These are phyloP conservation scores for Leccinum rimulosum DNA, from an alignment of 768 basidiomycete species.

Conservation along the genomic window DNA sequence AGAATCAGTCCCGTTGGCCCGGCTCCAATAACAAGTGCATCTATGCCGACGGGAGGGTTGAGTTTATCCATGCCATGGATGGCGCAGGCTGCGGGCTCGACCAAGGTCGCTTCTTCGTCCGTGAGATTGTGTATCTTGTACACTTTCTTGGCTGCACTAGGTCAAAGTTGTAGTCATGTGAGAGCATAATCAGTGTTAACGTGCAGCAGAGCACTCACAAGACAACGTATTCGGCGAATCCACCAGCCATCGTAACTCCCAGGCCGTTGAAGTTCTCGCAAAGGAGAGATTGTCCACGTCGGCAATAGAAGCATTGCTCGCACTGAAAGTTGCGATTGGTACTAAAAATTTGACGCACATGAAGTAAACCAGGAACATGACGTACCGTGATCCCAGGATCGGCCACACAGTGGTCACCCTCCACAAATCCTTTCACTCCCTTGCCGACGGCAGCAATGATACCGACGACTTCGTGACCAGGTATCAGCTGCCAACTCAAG, in stretches of 20 bases:
- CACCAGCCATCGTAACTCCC: conserved; percentile 76
- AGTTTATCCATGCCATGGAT: conserved; percentile 88
- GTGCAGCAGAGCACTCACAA: conserved; percentile 48
- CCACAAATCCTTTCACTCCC: conserved; percentile 66
- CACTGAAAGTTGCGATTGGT: conserved; percentile 43
- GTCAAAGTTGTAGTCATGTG: not conserved
- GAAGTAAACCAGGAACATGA: conserved; percentile 9
- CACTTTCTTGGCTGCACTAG: conserved; percentile 63
- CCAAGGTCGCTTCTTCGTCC: conserved; percentile 79
- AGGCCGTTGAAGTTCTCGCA: conserved; percentile 81
- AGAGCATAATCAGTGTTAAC: not conserved
- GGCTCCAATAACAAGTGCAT: conserved; percentile 78
- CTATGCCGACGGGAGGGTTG: conserved; percentile 70
- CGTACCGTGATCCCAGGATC: conserved; percentile 70
- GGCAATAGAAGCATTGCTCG: conserved; percentile 80
- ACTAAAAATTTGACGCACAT: not conserved
- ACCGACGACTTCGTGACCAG: conserved; percentile 72
- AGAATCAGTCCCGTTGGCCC: conserved; percentile 86
- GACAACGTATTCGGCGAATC: conserved; percentile 82
- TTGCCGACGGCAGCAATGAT: conserved; percentile 68
- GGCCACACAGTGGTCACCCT: conserved; percentile 79
- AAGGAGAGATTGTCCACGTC: conserved; percentile 69
- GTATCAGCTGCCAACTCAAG: conserved; percentile 47
- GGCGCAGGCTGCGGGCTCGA: conserved; percentile 86
- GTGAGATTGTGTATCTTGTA: conserved; percentile 83